These are phyloP conservation scores for Chloranthus sessilifolius DNA, from an alignment of 164 flowering plant genomes.

Conservation along the genomic window DNA sequence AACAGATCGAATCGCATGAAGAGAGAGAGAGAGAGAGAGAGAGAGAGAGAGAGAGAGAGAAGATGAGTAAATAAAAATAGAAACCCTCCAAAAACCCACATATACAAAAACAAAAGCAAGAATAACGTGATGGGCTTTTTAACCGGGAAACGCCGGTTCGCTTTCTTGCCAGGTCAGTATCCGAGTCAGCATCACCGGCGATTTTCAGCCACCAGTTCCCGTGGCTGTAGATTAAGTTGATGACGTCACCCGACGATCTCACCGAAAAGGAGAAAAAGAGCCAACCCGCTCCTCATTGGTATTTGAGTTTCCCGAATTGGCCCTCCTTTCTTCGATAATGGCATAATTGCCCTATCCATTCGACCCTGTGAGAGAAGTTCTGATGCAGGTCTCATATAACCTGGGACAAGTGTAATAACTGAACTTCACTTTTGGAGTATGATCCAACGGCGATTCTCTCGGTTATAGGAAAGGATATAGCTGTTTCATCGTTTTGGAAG, in stretches of 20 bases:
- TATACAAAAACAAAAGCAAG: constrained; percentile 13
- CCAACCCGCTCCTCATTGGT: neutral
- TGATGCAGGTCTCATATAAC: too few relatives aligned
- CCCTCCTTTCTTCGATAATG: neutral
- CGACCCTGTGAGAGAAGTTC: too few relatives aligned
- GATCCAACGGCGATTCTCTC: too few relatives aligned
- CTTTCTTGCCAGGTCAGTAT: constrained; percentile 17
- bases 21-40: constrained; percentile 8
- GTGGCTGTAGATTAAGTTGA: constrained; percentile 21
- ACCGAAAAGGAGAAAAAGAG: neutral
- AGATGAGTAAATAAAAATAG: neutral
- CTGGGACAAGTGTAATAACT: too few relatives aligned
- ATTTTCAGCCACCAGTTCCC: constrained; percentile 16
- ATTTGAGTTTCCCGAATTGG: neutral
- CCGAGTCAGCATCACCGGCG: constrained; percentile 19
- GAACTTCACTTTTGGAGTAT: too few relatives aligned
- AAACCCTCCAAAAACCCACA: constrained; percentile 16
- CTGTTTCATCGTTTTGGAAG: too few relatives aligned
- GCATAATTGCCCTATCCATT: neutral
- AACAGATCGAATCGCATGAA: constrained; percentile 7
- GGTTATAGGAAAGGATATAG: too few relatives aligned
- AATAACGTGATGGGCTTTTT: constrained; percentile 23
- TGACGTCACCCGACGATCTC: constrained; percentile 16
- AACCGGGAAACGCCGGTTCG: constrained; percentile 11
- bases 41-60: neutral